Evolutionary conservation across 805 yeast genomes (phyloP).

Genomic region (Lachancea dasiensis): DNA sequence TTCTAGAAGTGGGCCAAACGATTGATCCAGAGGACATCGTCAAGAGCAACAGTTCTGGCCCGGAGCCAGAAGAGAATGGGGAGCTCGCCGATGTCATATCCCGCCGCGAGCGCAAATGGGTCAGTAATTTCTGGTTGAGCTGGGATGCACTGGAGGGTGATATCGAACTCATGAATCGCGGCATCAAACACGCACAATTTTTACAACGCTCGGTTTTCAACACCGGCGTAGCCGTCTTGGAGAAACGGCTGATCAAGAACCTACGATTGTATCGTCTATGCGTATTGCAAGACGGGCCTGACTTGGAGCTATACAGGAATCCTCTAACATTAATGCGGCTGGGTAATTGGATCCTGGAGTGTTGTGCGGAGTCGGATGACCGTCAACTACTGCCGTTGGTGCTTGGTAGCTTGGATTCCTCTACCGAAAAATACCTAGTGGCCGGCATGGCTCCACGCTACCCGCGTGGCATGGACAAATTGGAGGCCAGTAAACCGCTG

Average conservation of each 20-base stretch:
- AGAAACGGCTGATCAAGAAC: conserved; percentile 72
- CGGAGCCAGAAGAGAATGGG: conserved; percentile 2
- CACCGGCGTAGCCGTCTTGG: conserved; percentile 86
- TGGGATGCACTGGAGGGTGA: conserved; percentile 56
- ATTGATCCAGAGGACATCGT: conserved; percentile 4
- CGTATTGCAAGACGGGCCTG: conserved; percentile 85
- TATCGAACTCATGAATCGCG: conserved; percentile 34
- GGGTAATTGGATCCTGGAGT: conserved; percentile 88
- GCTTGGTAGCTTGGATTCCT: conserved; percentile 71
- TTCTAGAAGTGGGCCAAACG: conserved; percentile 61
- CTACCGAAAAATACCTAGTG: conserved; percentile 73
- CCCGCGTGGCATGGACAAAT: conserved; percentile 42
- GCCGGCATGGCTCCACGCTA: conserved; percentile 85
- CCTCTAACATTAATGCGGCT: conserved; percentile 80
- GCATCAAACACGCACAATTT: conserved; percentile 76
- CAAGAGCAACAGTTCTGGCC: conserved; percentile 19
- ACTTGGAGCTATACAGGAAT: conserved; percentile 67
- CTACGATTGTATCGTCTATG: conserved; percentile 77
- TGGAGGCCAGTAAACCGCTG: conserved; percentile 36
- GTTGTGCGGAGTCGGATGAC: conserved; percentile 72
- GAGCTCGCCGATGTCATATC: conserved; percentile 24
- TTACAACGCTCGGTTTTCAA: conserved; percentile 79
- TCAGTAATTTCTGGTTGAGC: conserved; percentile 62
- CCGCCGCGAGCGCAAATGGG: conserved; percentile 59
- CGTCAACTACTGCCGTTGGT: conserved; percentile 69